Conservation (phyloP, 208 protist species). For the Leishmania lainsoni region DNA sequence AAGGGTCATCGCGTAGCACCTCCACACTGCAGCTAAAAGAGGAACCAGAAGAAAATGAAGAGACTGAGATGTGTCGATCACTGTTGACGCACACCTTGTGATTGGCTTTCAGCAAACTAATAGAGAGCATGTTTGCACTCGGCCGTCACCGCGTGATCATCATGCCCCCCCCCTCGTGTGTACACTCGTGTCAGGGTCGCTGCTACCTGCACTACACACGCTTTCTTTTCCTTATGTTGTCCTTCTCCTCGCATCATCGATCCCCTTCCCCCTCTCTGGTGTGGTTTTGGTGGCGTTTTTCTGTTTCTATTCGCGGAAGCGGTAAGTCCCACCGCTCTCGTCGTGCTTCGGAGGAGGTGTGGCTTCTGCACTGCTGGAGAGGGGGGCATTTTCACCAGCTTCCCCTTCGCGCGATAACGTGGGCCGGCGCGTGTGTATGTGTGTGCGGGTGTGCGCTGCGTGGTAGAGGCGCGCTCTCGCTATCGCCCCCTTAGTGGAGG, state of each 20-base stretch:
- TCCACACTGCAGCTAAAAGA: too few species aligned
- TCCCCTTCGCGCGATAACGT: neutral
- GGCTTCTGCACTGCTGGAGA: neutral
- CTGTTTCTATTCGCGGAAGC: neutral
- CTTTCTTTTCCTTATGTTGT: neutral
- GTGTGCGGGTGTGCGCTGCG: slow-evolving; percentile 15
- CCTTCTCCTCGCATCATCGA: neutral
- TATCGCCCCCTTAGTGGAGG: slow-evolving; percentile 2
- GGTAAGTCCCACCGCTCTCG: neutral
- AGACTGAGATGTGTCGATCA: too few species aligned
- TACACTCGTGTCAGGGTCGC: neutral
- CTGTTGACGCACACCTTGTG: too few species aligned
- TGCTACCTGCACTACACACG: neutral
- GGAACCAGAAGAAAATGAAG: too few species aligned
- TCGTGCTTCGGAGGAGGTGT: neutral
- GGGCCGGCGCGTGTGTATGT: slow-evolving; percentile 10
- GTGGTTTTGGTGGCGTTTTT: neutral
- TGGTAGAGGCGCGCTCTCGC: slow-evolving; percentile 27
- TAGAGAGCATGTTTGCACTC: neutral
- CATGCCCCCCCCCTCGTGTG: neutral
- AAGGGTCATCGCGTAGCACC: too few species aligned
- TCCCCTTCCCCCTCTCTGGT: neutral
- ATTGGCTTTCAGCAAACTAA: too few species aligned
- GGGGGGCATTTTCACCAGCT: too few species aligned
- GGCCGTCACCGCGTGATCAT: neutral